These are phyloP conservation scores for Stephania japonica DNA, from an alignment of 164 flowering plant genomes.

Conservation along the genomic window DNA sequence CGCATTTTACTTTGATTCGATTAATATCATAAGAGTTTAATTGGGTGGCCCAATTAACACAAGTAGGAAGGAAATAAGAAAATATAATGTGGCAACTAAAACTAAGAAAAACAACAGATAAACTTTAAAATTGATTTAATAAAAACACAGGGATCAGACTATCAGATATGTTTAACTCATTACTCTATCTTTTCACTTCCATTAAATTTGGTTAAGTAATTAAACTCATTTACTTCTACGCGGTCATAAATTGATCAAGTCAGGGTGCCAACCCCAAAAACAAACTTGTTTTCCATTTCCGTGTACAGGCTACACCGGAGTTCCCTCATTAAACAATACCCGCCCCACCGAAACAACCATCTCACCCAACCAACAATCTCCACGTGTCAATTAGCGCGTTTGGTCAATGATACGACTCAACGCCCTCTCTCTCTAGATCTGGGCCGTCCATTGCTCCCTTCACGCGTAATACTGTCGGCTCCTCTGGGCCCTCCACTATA, in stretches of 20 bases:
- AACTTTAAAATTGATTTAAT: no score
- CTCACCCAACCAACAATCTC: neutral
- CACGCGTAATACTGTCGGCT: constrained; percentile 10
- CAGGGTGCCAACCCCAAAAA: neutral
- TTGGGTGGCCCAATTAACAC: no score
- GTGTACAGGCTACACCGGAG: neutral
- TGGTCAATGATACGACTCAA: neutral
- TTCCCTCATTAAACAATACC: neutral
- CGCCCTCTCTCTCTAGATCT: neutral
- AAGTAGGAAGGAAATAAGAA: no score
- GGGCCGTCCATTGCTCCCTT: constrained; percentile 3
- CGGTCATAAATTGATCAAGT: neutral
- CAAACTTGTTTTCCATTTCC: neutral
- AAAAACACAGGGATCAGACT: no score
- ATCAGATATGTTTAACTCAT: no score
- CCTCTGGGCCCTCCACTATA: constrained; percentile 10
- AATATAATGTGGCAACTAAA: no score
- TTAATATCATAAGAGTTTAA: no score
- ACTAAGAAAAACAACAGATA: no score
- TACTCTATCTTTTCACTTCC: no score
- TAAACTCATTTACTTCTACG: neutral
- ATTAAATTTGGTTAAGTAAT: no score
- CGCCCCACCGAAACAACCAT: neutral
- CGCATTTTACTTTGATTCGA: no score
- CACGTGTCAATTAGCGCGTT: neutral